Evolutionary conservation across 306 rosid genomes (phyloP), one percentile per base, ranked within the genome.

Genomic region (Quercus rubra): DNA sequence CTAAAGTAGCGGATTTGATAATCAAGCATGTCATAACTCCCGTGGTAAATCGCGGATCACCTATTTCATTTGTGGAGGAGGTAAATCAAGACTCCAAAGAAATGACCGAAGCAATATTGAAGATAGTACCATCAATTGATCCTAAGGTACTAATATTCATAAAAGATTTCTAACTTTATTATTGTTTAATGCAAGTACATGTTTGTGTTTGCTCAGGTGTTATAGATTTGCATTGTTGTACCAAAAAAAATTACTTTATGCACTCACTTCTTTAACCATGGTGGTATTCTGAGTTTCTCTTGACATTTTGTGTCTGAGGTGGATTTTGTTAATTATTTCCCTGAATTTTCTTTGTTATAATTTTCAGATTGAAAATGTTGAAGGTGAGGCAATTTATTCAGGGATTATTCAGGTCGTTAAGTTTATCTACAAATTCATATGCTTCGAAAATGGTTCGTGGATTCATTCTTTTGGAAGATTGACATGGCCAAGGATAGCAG

Each of bases 401-500:
- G 88, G 91, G 82, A 84, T 95, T 79, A 57, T 81, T 80, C 81
- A 81, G 70, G 82, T 86, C 82, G 79, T 92, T 78, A 86, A 86
- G 88, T 95, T 95, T 85, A 82, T 91, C 55, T 76, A 52, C 81
- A 82, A 71, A 74, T 74, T 82, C 46, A 82, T 95, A 83, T 95
- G 97, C 90, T 86, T 85, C 79, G 83, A 90, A 73, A 91, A 90
- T 68, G 78, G 75, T 63, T 84, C 89, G 70, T 95, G 99, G 99
- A 87, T 88, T 67, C 85, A 73, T 76, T 84, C 88, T 85, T 88
- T 95, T 78, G 99, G 99, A 79, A 79, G 97, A 71, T 86, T 93
- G 92, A 89, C 91, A 15, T 95, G 99, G 98, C 97, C 97, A 74
- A 89, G 92, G 80, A 90, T 95, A 82, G 90, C 99, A 78, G 98